Evolutionary conservation across 805 yeast species (phyloP).

Genomic region (Yamadazyma nakazawae): DNA sequence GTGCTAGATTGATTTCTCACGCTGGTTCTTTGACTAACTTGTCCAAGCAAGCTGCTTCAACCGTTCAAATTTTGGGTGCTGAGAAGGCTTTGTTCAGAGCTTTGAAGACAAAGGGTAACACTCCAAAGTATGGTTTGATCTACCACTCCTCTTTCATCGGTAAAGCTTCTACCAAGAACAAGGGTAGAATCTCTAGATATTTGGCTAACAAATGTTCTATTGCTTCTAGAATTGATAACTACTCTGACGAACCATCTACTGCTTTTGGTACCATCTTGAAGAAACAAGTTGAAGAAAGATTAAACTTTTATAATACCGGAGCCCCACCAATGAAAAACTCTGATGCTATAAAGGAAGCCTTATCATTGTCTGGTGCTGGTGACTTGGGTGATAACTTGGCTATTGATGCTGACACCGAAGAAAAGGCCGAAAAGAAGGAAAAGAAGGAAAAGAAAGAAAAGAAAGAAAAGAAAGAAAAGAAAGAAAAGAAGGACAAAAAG

Average conservation of each 20-base stretch:
- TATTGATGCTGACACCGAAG: conserved; percentile 17
- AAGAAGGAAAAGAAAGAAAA: conserved; percentile 24
- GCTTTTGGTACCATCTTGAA: conserved; percentile 88
- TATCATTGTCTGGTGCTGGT: conserved; percentile 54
- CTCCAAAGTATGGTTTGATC: conserved; percentile 93
- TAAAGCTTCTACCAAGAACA: conserved; percentile 91
- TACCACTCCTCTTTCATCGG: conserved; percentile 95
- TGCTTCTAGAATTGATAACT: conserved; percentile 97
- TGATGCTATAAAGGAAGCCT: conserved; percentile 90
- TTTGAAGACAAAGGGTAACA: conserved; percentile 91
- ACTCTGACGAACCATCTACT: conserved; percentile 89
- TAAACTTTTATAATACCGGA: conserved; percentile 94
- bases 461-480: conserved; percentile 31
- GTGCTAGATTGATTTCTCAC: conserved; percentile 96
- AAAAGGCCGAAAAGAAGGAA: conserved; percentile 23
- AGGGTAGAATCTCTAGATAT: conserved; percentile 98
- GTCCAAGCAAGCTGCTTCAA: conserved; percentile 98
- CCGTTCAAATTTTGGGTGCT: conserved; percentile 97
- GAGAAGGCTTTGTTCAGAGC: conserved; percentile 97
- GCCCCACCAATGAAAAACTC: conserved; percentile 94
- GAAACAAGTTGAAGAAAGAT: conserved; percentile 97
- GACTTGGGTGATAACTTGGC: conserved; percentile 39
- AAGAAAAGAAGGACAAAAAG: conserved; percentile 30
- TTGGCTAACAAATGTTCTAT: conserved; percentile 98
- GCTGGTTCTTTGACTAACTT: conserved; percentile 96